Evolutionary conservation across 805 yeast species (phyloP).

Genomic region (Saturnispora quitensis): DNA sequence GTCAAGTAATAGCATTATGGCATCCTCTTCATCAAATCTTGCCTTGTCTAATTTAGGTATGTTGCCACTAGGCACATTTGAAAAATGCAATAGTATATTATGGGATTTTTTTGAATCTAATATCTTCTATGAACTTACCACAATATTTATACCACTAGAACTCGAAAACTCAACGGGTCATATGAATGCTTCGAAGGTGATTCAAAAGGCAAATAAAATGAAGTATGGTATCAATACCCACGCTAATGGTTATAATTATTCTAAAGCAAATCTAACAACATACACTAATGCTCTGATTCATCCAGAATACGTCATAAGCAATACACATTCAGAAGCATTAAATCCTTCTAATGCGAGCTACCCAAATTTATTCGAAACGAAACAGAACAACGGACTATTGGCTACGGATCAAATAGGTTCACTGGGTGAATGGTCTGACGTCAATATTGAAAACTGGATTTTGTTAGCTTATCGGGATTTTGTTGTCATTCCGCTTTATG

Average conservation of each 20-base stretch:
- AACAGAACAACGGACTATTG: background rate
- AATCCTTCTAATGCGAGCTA: background rate
- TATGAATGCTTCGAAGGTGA: constrained; percentile 1
- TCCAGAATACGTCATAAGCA: constrained; percentile 8
- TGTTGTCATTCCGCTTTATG: constrained; percentile 44
- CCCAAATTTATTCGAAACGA: background rate
- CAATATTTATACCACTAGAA: constrained; percentile 13
- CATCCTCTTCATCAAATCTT: background rate
- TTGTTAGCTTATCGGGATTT: constrained; percentile 43
- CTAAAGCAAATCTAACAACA: background rate
- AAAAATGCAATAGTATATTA: constrained; percentile 10
- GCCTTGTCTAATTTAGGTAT: constrained; percentile 5
- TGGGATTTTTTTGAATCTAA: constrained; percentile 13
- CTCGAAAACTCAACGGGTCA: constrained; percentile 12
- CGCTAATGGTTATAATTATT: background rate
- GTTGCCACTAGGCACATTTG: constrained; percentile 13
- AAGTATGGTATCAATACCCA: constrained; percentile 5
- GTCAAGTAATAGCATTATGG: background rate
- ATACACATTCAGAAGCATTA: background rate
- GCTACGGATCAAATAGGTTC: constrained; percentile 5
- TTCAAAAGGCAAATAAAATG: constrained; percentile 8
- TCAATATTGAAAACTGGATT: constrained; percentile 33
- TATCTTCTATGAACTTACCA: constrained; percentile 8
- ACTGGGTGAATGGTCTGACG: constrained; percentile 12
- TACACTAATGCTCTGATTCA: constrained; percentile 11